Percentiles rank a stretch among this genome's conserved stretches.
Conservation (phyloP, 805 yeast genomes). For the Lipomyces anomalus region DNA sequence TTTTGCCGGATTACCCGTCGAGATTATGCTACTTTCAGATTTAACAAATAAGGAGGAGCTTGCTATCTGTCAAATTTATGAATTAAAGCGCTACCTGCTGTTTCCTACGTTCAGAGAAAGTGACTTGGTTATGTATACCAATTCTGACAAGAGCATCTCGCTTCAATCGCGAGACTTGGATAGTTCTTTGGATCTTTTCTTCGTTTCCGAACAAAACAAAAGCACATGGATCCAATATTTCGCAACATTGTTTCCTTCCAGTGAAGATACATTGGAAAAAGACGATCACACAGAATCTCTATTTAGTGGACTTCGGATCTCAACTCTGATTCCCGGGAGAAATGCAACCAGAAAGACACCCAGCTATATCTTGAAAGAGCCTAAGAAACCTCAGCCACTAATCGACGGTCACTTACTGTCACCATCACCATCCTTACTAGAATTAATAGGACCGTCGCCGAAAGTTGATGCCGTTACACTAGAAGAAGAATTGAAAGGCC, state of each 20-base stretch:
- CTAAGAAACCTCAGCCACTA: background rate
- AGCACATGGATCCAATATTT: constrained; percentile 13
- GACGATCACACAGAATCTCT: background rate
- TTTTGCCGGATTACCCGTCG: constrained; percentile 22
- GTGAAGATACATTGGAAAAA: background rate
- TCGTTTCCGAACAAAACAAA: constrained; percentile 15
- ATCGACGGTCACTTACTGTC: background rate
- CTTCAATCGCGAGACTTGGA: constrained; percentile 13
- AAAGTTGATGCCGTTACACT: constrained; percentile 9
- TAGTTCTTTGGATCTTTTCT: constrained; percentile 13
- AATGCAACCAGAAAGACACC: background rate
- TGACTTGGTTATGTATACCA: constrained; percentile 13
- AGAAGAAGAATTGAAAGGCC: constrained; percentile 17
- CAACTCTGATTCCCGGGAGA: background rate
- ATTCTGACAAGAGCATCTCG: constrained; percentile 2
- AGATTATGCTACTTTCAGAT: constrained; percentile 16
- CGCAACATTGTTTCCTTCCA: constrained; percentile 11
- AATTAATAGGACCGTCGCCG: background rate
- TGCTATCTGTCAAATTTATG: constrained; percentile 22
- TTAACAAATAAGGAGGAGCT: constrained; percentile 15
- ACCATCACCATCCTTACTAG: background rate
- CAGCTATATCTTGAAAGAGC: too few relatives aligned
- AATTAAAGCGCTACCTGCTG: constrained; percentile 17
- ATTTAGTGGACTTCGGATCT: background rate
- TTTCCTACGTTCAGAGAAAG: constrained; percentile 20